phyloP scores from a whole-genome alignment of 2,329 filamentous ascomycete species.

The Aspergillus aculeatinus region DNA sequence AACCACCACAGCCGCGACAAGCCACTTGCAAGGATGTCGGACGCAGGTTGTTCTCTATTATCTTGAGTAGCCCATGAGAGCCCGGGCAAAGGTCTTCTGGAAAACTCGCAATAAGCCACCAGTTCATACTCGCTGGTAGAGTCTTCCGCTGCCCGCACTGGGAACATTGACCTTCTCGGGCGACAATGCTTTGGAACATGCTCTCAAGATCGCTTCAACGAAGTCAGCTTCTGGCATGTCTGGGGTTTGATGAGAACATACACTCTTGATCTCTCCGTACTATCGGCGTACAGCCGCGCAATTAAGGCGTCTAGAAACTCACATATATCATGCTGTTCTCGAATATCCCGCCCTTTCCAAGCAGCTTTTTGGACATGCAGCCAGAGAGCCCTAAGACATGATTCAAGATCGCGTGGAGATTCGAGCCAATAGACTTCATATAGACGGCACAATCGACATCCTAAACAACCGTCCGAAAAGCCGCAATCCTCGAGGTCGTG shows the following conservation, averaged over 20 bases:
- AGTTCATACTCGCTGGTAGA: background rate
- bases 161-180: background rate
- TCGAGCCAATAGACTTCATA: slow-evolving; percentile 18
- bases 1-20: background rate
- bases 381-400: slow-evolving; percentile 10
- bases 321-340: slow-evolving; percentile 17
- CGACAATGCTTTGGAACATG: background rate
- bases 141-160: background rate
- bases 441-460: slow-evolving; percentile 20
- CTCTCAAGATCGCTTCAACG: background rate
- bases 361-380: background rate
- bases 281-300: slow-evolving; percentile 1
- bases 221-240: background rate
- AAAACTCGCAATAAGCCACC: background rate
- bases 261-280: background rate
- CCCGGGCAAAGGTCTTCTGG: background rate
- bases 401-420: background rate
- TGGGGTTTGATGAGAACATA: background rate
- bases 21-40: background rate
- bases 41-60: background rate
- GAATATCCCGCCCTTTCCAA: background rate
- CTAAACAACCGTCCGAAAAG: slow-evolving; percentile 1
- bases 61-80: background rate
- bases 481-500: background rate
- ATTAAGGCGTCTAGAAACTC: slow-evolving; percentile 20